Percentiles rank a stretch among this genome's conserved stretches.
Evolutionary conservation across 2,329 filamentous ascomycete genomes (phyloP).

Genomic region (Nannizziopsis barbatae): DNA sequence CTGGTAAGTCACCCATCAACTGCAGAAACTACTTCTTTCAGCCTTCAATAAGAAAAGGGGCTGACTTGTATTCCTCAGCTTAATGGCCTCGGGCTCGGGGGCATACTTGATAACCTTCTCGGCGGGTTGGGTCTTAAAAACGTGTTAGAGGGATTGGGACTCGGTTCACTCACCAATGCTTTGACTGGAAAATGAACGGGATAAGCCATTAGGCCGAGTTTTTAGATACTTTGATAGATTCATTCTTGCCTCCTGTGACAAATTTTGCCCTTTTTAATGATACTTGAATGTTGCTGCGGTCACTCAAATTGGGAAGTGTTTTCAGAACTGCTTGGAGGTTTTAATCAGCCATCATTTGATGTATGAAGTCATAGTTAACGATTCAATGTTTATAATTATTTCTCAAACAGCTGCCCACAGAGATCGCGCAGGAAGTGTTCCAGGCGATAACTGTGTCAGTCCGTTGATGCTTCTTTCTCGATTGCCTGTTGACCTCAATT

Average conservation of each 20-base stretch:
- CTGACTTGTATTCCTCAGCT: slow-evolving; percentile 2
- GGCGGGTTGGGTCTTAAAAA: slow-evolving; percentile 56
- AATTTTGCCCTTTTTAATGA: background rate
- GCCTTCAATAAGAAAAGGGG: background rate
- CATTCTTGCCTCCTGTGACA: background rate
- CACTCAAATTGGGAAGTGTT: too few relatives aligned
- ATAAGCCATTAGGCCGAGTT: slow-evolving; percentile 21
- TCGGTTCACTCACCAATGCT: slow-evolving; percentile 38
- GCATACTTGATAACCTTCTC: slow-evolving; percentile 56
- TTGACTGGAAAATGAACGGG: slow-evolving; percentile 44
- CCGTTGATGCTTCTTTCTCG: too few relatives aligned
- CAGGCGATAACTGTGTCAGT: too few relatives aligned
- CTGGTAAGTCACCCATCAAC: slow-evolving; percentile 48
- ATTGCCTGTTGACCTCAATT: too few relatives aligned
- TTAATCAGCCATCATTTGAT: too few relatives aligned
- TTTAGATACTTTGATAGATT: background rate
- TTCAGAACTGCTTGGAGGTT: too few relatives aligned
- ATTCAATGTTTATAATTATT: too few relatives aligned
- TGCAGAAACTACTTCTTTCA: background rate
- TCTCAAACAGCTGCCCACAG: too few relatives aligned
- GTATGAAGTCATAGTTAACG: too few relatives aligned
- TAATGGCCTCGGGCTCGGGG: slow-evolving; percentile 11
- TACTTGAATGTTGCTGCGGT: too few relatives aligned
- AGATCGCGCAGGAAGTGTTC: too few relatives aligned
- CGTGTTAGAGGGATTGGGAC: slow-evolving; percentile 40